Percentiles rank a stretch among this genome's conserved stretches.
phyloP scores from a whole-genome alignment of 495 filamentous ascomycete species.

The Penicillium roqueforti region DNA sequence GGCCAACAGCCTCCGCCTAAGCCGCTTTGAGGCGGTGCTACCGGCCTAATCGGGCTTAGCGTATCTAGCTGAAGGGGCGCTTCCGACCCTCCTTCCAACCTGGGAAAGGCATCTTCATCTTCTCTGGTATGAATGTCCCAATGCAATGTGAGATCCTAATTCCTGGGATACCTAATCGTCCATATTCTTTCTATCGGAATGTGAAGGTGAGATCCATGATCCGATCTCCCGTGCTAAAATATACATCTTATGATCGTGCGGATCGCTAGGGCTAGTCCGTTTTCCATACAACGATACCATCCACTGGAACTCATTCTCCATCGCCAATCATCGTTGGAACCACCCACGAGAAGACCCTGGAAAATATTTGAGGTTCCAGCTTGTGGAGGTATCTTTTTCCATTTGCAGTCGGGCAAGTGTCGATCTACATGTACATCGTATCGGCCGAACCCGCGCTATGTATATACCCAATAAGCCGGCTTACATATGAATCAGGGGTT shows the following conservation, averaged over 20 bases:
- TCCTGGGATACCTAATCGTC: background rate
- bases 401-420: background rate
- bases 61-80: background rate
- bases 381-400: background rate
- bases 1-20: slow-evolving; percentile 34
- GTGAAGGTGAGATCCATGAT: background rate
- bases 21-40: slow-evolving; percentile 11
- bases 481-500: slow-evolving; percentile 1
- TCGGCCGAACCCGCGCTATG: background rate
- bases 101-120: background rate
- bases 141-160: background rate
- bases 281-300: background rate
- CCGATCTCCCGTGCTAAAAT: background rate
- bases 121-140: slow-evolving; percentile 19
- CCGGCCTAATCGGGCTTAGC: slow-evolving; percentile 3
- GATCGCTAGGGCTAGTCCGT: background rate
- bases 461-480: background rate
- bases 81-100: no score
- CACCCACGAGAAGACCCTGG: background rate
- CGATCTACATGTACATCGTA: background rate
- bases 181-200: background rate
- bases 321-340: background rate
- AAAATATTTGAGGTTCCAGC: background rate
- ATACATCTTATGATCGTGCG: background rate
- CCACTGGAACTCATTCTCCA: background rate